Percentiles rank a stretch among this genome's conserved stretches.
Evolutionary conservation across 768 basidiomycete species (phyloP).

Genomic region (Podaxis pistillaris): DNA sequence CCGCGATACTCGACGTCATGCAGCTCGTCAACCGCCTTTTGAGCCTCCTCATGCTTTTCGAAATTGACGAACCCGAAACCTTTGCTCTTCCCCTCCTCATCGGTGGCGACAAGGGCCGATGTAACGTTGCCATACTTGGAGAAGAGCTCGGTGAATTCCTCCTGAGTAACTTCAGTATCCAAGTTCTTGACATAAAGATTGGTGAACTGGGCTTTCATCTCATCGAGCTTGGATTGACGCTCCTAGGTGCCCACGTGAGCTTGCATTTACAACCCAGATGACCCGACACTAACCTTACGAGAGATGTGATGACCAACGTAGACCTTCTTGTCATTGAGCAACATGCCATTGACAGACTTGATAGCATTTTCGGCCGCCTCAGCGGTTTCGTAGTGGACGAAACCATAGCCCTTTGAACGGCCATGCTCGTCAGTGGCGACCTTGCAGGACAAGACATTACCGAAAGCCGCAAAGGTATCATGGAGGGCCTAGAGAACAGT

Average conservation of each 20-base stretch:
- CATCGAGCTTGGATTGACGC: conserved; percentile 97
- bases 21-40: conserved; percentile 83
- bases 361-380: conserved; percentile 96
- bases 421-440: conserved; percentile 96
- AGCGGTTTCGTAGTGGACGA: conserved; percentile 98
- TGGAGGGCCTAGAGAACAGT: conserved; percentile 77
- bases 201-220: conserved; percentile 96
- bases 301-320: conserved; percentile 97
- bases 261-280: background rate
- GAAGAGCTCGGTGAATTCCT: conserved; percentile 87
- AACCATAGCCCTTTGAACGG: conserved; percentile 95
- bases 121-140: conserved; percentile 76
- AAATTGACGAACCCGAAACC: conserved; percentile 99
- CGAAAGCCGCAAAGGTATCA: conserved; percentile 98
- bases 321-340: conserved; percentile 99
- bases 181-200: conserved; percentile 99
- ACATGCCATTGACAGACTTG: conserved; percentile 98
- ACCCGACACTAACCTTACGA: conserved; percentile 65
- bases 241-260: conserved; percentile 48
- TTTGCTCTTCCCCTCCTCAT: conserved; percentile 90
- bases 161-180: conserved; percentile 77
- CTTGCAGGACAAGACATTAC: conserved; percentile 98
- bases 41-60: conserved; percentile 89
- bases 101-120: conserved; percentile 80
- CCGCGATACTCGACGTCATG: conserved; percentile 84